These are phyloP conservation scores for Aeminium ludgeri DNA, from an alignment of 495 filamentous ascomycete species.

Conservation along the genomic window DNA sequence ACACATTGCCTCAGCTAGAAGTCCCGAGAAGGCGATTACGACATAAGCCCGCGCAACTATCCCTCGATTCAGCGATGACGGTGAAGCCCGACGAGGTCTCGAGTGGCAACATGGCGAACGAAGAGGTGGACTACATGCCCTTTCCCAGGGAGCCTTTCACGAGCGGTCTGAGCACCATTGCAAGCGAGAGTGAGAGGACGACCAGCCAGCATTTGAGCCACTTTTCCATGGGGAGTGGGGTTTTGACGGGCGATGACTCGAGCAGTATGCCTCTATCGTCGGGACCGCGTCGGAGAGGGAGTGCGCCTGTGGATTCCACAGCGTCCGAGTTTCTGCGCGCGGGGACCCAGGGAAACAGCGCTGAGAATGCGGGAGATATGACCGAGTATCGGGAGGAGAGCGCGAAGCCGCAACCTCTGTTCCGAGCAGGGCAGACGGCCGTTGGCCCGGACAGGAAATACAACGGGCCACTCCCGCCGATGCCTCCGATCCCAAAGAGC, in stretches of 20 bases:
- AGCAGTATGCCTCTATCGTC: slow-evolving; percentile 9
- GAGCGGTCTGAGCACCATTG: slow-evolving; percentile 25
- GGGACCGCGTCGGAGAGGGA: slow-evolving; percentile 4
- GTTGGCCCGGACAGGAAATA: slow-evolving; percentile 6
- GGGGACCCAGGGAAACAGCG: neutral
- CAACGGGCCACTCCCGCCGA: slow-evolving; percentile 12
- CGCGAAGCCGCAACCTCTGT: slow-evolving; percentile 13
- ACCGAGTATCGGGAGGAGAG: slow-evolving; percentile 13
- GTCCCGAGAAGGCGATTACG: slow-evolving; percentile 17
- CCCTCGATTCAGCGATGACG: slow-evolving; percentile 1
- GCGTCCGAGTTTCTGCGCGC: neutral
- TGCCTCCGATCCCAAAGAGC: slow-evolving; percentile 14
- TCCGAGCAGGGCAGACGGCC: slow-evolving; percentile 2
- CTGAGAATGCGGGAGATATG: slow-evolving; percentile 11
- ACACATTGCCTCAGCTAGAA: slow-evolving; percentile 13
- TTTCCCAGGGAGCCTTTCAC: slow-evolving; percentile 16
- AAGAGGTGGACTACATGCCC: slow-evolving; percentile 10
- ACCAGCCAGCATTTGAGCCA: slow-evolving; percentile 16
- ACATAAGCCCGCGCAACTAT: slow-evolving; percentile 4
- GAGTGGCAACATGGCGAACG: slow-evolving; percentile 2
- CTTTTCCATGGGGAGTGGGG: slow-evolving; percentile 14
- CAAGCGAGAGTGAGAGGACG: slow-evolving; percentile 21
- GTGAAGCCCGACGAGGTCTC: neutral
- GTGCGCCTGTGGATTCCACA: slow-evolving; percentile 7
- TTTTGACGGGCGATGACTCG: slow-evolving; percentile 14